phyloP scores from a whole-genome alignment of 208 protist genomes.

The Trypanosoma scelopori region DNA sequence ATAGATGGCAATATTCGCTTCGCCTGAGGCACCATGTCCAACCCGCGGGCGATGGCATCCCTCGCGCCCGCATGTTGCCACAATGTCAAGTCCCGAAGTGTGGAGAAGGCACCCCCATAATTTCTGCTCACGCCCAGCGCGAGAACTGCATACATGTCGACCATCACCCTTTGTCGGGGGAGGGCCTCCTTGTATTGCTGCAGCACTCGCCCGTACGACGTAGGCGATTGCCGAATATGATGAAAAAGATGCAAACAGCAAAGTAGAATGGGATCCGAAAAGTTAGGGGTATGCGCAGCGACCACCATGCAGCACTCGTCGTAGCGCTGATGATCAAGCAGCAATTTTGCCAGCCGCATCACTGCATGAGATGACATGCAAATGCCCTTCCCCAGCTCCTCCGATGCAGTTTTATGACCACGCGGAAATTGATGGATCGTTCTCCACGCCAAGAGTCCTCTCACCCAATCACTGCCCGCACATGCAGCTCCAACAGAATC shows the following conservation, averaged over 20 bases:
- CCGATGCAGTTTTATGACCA: not conserved
- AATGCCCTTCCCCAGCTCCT: conserved; percentile 18
- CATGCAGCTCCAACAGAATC: conserved; percentile 5
- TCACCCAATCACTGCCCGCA: conserved; percentile 19
- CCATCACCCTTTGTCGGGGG: conserved; percentile 1
- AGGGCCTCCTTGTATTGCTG: conserved; percentile 11
- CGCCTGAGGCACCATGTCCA: conserved; percentile 18
- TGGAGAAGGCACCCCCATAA: conserved; percentile 20
- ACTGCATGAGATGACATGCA: conserved; percentile 9
- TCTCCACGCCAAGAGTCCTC: conserved; percentile 9
- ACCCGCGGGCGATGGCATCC: not conserved
- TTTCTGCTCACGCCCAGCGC: conserved; percentile 25
- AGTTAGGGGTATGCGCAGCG: not conserved
- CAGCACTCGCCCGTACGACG: conserved; percentile 24
- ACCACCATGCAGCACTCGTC: conserved; percentile 25
- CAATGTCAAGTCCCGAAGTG: conserved; percentile 8
- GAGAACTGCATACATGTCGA: conserved; percentile 27
- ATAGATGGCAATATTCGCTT: conserved; percentile 14
- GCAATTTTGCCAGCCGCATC: conserved; percentile 11
- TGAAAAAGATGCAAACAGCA: conserved; percentile 24
- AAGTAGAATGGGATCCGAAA: conserved; percentile 21
- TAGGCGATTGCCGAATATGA: conserved; percentile 22
- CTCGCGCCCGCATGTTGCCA: not conserved
- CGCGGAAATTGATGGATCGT: not conserved
- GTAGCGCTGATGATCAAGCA: conserved; percentile 24